Conservation (phyloP, 306 rosid genomes). For the Gleditsia sinensis region DNA sequence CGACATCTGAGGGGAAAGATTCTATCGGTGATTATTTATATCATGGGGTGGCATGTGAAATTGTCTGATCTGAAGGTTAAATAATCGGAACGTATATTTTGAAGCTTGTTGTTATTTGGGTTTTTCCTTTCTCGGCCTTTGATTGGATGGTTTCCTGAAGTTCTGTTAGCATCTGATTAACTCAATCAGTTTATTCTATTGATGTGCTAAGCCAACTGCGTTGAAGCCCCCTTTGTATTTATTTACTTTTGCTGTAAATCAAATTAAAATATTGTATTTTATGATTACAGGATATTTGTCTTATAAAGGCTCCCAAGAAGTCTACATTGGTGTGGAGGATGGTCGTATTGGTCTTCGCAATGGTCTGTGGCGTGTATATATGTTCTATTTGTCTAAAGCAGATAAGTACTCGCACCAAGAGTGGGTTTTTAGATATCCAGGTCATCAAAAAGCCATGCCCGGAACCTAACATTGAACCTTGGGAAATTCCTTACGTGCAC, state of each 20-base stretch:
- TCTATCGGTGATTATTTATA: constrained; percentile 20
- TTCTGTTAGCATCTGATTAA: too few relatives aligned
- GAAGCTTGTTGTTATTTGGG: too few relatives aligned
- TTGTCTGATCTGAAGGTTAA: constrained; percentile 51
- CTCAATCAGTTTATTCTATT: constrained; percentile 26
- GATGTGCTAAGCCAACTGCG: constrained; percentile 32
- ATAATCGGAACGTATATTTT: constrained; percentile 25
- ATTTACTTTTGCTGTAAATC: background rate
- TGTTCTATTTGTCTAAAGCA: constrained; percentile 89
- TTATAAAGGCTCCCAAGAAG: constrained; percentile 67
- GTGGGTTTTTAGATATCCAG: constrained; percentile 56
- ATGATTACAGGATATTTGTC: constrained; percentile 63
- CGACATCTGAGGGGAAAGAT: constrained; percentile 28
- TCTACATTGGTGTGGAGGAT: constrained; percentile 80
- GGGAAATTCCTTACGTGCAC: constrained; percentile 76
- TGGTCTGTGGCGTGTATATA: constrained; percentile 92
- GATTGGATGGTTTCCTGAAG: constrained; percentile 25
- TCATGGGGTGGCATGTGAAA: constrained; percentile 54
- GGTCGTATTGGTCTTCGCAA: constrained; percentile 70
- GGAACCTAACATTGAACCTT: constrained; percentile 68
- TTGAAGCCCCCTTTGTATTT: too few relatives aligned
- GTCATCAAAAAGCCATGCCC: constrained; percentile 64
- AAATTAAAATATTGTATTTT: constrained; percentile 26
- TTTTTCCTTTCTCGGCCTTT: constrained; percentile 28
- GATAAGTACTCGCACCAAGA: constrained; percentile 54